phyloP scores from a whole-genome alignment of 352 stramenopile species.

The Globisporangium echinulatum region DNA sequence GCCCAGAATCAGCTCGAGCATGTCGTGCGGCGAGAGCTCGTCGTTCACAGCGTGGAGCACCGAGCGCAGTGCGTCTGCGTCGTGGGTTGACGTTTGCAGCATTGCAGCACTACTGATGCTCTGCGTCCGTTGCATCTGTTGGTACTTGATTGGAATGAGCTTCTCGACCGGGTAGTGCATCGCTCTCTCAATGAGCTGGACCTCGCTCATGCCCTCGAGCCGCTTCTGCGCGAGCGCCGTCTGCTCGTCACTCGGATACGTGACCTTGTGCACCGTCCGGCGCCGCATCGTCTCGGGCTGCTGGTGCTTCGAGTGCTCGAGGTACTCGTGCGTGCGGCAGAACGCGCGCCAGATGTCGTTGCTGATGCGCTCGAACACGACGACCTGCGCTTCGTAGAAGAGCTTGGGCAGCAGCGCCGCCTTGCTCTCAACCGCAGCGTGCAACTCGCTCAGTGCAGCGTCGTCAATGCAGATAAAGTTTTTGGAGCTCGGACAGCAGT shows the following conservation, averaged over 20 bases:
- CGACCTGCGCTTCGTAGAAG: slow-evolving; percentile 63
- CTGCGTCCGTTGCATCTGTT: background rate
- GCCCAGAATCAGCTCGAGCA: slow-evolving; percentile 36
- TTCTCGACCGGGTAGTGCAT: slow-evolving; percentile 75
- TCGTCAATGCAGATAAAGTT: slow-evolving; percentile 41
- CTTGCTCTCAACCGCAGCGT: slow-evolving; percentile 37
- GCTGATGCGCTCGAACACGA: slow-evolving; percentile 53
- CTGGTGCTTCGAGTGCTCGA: slow-evolving; percentile 46
- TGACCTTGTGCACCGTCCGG: background rate
- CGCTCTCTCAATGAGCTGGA: slow-evolving; percentile 64
- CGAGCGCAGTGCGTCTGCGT: background rate
- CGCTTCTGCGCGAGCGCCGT: slow-evolving; percentile 42
- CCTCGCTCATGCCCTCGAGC: slow-evolving; percentile 48
- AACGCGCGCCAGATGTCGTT: slow-evolving; percentile 66
- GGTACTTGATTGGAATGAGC: slow-evolving; percentile 48
- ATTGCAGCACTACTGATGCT: background rate
- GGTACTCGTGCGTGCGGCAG: slow-evolving; percentile 62
- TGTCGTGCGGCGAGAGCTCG: slow-evolving; percentile 38
- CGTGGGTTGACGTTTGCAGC: too few relatives aligned
- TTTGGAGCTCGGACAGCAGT: slow-evolving; percentile 41
- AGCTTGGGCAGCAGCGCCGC: slow-evolving; percentile 45
- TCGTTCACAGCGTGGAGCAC: slow-evolving; percentile 20
- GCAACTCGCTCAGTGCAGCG: slow-evolving; percentile 32
- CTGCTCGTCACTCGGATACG: slow-evolving; percentile 24
- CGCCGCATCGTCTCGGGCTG: slow-evolving; percentile 16